Evolutionary conservation across 352 stramenopile species (phyloP).

Genomic region (Pythium dissimile): DNA sequence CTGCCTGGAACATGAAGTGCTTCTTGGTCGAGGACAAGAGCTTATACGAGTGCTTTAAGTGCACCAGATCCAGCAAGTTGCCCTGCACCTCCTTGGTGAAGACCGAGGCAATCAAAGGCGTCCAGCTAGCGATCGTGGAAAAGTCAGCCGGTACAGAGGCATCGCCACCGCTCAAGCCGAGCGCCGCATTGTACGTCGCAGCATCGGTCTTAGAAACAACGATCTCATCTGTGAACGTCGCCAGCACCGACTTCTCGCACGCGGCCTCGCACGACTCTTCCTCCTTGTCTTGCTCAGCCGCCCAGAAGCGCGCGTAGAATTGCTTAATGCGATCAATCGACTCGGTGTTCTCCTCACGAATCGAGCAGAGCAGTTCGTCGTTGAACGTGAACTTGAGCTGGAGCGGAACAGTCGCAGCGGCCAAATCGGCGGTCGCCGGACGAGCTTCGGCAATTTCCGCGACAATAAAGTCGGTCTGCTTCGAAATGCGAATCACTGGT

Average conservation of each 20-base stretch:
- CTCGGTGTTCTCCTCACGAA: slow-evolving; percentile 42
- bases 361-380: slow-evolving; percentile 39
- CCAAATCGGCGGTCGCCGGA: slow-evolving; percentile 47
- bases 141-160: slow-evolving; percentile 61
- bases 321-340: slow-evolving; percentile 58
- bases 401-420: slow-evolving; percentile 38
- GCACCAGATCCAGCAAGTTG: slow-evolving; percentile 80
- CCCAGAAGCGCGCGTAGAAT: slow-evolving; percentile 79
- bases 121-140: slow-evolving; percentile 76
- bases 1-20: slow-evolving; percentile 43
- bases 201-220: slow-evolving; percentile 54
- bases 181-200: slow-evolving; percentile 49
- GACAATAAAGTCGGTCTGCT: slow-evolving; percentile 31
- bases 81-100: slow-evolving; percentile 80
- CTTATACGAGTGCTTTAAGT: slow-evolving; percentile 86
- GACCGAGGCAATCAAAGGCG: slow-evolving; percentile 77
- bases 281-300: slow-evolving; percentile 56
- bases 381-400: slow-evolving; percentile 56
- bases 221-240: slow-evolving; percentile 63
- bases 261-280: slow-evolving; percentile 52
- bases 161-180: slow-evolving; percentile 36
- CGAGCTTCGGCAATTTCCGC: slow-evolving; percentile 57
- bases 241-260: slow-evolving; percentile 55
- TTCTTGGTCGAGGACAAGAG: slow-evolving; percentile 33
- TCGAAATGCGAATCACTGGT: slow-evolving; percentile 53